Evolutionary conservation across 805 yeast species (phyloP).

Genomic region (Ogataea polymorpha): DNA sequence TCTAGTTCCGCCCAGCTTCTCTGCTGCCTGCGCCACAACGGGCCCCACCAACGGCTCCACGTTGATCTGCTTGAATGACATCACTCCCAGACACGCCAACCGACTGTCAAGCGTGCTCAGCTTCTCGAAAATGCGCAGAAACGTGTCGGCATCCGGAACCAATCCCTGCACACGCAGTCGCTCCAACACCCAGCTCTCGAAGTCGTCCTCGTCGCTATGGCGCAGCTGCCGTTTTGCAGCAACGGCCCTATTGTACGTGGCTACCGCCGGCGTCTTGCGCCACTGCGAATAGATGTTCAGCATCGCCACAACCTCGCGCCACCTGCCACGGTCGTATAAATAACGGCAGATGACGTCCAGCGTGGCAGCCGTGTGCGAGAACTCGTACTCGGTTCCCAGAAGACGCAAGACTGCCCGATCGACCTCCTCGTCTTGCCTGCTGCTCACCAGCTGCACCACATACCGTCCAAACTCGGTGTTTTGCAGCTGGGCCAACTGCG

Average conservation of each 20-base stretch:
- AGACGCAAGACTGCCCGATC: not conserved
- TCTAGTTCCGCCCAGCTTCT: not conserved
- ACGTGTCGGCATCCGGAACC: constrained; percentile 7
- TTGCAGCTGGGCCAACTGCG: not conserved
- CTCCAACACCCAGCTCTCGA: constrained; percentile 4
- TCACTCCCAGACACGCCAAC: constrained; percentile 10
- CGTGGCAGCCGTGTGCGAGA: constrained; percentile 1
- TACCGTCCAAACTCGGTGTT: not conserved
- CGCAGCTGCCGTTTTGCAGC: constrained; percentile 3
- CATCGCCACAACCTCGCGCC: not conserved
- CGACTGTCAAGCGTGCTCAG: not conserved
- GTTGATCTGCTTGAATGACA: constrained; percentile 2
- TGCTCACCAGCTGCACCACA: not conserved
- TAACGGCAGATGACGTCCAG: constrained; percentile 3
- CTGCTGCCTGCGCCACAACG: not conserved
- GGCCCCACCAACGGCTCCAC: not conserved
- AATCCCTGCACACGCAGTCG: constrained; percentile 6
- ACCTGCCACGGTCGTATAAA: not conserved
- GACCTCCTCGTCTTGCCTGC: not conserved
- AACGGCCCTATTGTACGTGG: constrained; percentile 1
- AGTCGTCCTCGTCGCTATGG: not conserved
- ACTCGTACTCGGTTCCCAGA: constrained; percentile 2
- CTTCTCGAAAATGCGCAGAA: constrained; percentile 3
- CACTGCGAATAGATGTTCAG: not conserved
- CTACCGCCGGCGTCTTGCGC: not conserved